Base-by-base conservation (phyloP, 495 filamentous ascomycete genomes). In the Astrothelium macrocarpum region DNA sequence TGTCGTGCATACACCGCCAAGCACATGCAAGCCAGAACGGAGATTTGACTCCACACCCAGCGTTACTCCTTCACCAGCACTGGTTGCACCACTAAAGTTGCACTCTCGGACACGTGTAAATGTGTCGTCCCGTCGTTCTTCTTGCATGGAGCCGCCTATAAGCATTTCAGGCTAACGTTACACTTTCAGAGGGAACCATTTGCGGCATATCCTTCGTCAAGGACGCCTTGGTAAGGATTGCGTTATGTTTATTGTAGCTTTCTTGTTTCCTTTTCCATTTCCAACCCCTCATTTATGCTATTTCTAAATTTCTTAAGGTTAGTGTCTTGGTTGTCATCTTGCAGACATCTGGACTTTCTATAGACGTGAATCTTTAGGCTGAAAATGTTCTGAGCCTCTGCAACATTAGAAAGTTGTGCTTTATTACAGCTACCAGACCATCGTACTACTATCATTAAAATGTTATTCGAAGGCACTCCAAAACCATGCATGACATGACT, bases 151-250 rank as follows among this genome's bases (percentile, higher is more conserved):
- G 36, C 11, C 12, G 45, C 56, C 29, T 34, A 4, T 60, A 4
- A 12, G 18, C 3, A 23, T 18, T 12, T 23, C 31, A 59, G 23
- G 34, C 46, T 39, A n/a, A 63, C 46, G 43, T 2, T 56, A 28
- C 5, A 28, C 25, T 63, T 63, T 63, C 72, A 88, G 85, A 88
- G 77, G 85, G 85, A 65, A 88, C 85, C 28, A 81, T 88, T 61
- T 87, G 84, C 69, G 83, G 83, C 69, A 87, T 88, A 68, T 84
- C 82, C 69, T 88, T 88, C 72, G 85, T 88, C 74, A 87, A 87
- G 74, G 83, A 87, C 67, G 80, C 82, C 64, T 75, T 88, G 74
- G 85, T 88, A 79, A 80, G 85, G 70, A 70, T 66, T 42, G 25
- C 49, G 5, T 64, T 66, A 26, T 62, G 25, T 3, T 25, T 32